Evolutionary conservation across 139 green algal genomes (phyloP), one percentile per base, ranked within the genome.

Genomic region (Picochlorum sp.): DNA sequence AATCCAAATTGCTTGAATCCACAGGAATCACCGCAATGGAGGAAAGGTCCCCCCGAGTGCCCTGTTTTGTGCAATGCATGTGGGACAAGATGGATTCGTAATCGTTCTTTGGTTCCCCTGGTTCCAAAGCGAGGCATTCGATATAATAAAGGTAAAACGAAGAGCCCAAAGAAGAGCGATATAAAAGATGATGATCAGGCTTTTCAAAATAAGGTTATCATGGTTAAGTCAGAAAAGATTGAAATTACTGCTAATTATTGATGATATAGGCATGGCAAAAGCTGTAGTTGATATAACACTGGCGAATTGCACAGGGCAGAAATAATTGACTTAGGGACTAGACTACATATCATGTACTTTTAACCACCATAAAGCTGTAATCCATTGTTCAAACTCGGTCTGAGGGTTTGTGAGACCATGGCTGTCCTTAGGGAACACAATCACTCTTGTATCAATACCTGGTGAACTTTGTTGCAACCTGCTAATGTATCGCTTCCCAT

Each of bases 401-500:
- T 94, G 85, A 3, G 88, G 85, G 63, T 78, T 82, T 74, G 90
- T 84, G 54, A 97, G 70, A 0, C 77, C 80, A 62, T 97, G 89
- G 2, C 50, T 76, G 67, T 97, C 89, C 49, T 96, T 78, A 37
- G 37, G 31, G 20, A 61, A 61, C 14, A 61, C 32, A 24, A 93
- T 53, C 22, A 88, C 59, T 1, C 74, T 61, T 0, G 64, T 67
- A 8, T 68, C 63, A 1, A 72, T 61, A 5, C 68, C 71, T 29
- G 77, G 62, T 7, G 37, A 7, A 22, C 57, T 51, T 18, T 64
- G 65, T 47, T 60, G 47, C 31, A 96, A 69, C 9, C 75, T 79
- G 12, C 70, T 41, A 30, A 84, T 45, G 36, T 88, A 95, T 70
- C 85, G 75, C 57, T 84, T 73, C 0, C 78, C 81, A 57, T 95